phyloP scores from a whole-genome alignment of 805 yeast species.

The Cyberlindnera veronae region DNA sequence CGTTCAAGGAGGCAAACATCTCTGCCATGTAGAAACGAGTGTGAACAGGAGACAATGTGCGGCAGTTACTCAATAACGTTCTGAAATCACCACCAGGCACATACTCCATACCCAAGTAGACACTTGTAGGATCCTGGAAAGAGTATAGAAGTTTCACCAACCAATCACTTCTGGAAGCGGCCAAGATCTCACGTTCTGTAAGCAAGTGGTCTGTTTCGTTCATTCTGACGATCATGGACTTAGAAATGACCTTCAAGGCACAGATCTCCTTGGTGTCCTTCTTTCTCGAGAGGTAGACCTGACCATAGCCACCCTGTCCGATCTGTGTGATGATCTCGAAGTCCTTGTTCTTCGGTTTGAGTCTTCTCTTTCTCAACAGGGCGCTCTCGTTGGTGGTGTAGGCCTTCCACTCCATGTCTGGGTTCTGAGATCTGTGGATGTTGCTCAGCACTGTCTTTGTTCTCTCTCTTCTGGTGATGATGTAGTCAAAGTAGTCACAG shows the following conservation, averaged over 20 bases:
- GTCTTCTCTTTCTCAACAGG: conserved; percentile 78
- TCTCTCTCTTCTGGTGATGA: conserved; percentile 81
- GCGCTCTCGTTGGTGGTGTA: conserved; percentile 85
- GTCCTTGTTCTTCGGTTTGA: conserved; percentile 91
- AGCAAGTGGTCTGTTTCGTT: conserved; percentile 95
- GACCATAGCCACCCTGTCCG: conserved; percentile 99
- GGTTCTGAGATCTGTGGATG: conserved; percentile 36
- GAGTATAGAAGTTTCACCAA: conserved; percentile 89
- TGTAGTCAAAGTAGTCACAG: conserved; percentile 93
- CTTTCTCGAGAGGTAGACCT: conserved; percentile 93
- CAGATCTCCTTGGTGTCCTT: conserved; percentile 93
- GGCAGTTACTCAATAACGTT: conserved; percentile 89
- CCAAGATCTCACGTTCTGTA: conserved; percentile 93
- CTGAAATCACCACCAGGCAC: conserved; percentile 99
- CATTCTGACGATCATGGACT: conserved; percentile 76
- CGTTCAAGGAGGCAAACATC: conserved; percentile 93
- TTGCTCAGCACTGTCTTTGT: conserved; percentile 64
- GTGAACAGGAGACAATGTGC: conserved; percentile 88
- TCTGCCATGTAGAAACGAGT: conserved; percentile 93
- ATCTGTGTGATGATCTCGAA: conserved; percentile 97
- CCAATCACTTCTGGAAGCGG: conserved; percentile 97
- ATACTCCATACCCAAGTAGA: conserved; percentile 96
- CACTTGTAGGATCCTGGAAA: conserved; percentile 87
- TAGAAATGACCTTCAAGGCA: conserved; percentile 89
- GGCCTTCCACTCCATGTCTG: conserved; percentile 59